phyloP scores from a whole-genome alignment of 495 filamentous ascomycete species.

The Tuber brumale region DNA sequence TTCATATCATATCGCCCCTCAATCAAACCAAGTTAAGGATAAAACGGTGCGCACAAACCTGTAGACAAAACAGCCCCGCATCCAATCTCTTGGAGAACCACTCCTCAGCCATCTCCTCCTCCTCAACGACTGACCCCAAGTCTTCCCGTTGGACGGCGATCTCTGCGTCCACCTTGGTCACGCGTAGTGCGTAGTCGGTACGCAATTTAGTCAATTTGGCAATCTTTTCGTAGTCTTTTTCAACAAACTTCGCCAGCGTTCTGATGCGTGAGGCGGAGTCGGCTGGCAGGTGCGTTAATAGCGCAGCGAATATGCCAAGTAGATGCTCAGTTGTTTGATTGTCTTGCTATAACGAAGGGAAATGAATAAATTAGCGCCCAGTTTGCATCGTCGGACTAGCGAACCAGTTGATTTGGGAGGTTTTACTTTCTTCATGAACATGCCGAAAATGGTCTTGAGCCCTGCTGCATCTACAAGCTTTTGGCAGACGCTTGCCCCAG shows the following conservation, averaged over 20 bases:
- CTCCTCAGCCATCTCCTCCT: conserved; percentile 63
- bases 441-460: conserved; percentile 72
- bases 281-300: conserved; percentile 72
- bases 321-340: conserved; percentile 69
- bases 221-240: conserved; percentile 86
- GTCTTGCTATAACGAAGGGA: conserved; percentile 50
- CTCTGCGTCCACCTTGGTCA: conserved; percentile 59
- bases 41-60: conserved; percentile 45
- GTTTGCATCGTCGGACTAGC: neutral
- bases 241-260: conserved; percentile 86
- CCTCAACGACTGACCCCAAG: conserved; percentile 48
- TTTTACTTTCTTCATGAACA: conserved; percentile 81
- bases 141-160: conserved; percentile 53
- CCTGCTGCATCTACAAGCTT: conserved; percentile 75
- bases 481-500: conserved; percentile 56
- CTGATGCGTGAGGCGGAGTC: conserved; percentile 75
- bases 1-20: conserved; percentile 30
- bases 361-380: neutral
- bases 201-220: conserved; percentile 62
- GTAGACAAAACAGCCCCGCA: conserved; percentile 75
- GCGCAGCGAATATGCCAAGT: conserved; percentile 76
- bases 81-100: conserved; percentile 82
- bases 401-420: neutral
- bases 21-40: neutral
- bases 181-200: conserved; percentile 59